Evolutionary conservation across 257 asterid species (phyloP).

Genomic region (Nicotiana otophora): DNA sequence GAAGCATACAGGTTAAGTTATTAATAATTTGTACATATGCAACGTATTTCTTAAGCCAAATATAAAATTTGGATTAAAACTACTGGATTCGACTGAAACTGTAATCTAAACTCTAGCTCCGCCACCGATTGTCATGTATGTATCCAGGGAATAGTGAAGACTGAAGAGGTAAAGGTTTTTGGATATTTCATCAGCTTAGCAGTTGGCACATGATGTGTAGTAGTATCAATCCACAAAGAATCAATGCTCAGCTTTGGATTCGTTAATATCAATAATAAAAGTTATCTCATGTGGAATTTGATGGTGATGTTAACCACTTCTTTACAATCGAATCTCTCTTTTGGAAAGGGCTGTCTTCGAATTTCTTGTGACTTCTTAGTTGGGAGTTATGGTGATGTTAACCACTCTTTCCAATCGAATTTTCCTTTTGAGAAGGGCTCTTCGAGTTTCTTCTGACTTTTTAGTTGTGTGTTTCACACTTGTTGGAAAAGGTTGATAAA

Average conservation of each 20-base stretch:
- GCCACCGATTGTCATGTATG: neutral
- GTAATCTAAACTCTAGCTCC: too few relatives aligned
- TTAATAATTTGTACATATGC: too few relatives aligned
- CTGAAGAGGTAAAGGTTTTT: neutral
- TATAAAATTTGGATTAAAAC: too few relatives aligned
- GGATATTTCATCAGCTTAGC: neutral
- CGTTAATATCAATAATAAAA: neutral
- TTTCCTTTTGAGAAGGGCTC: neutral
- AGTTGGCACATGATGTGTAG: neutral
- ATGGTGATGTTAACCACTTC: neutral
- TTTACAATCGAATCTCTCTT: neutral
- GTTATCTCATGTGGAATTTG: constrained; percentile 6
- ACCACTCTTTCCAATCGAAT: neutral
- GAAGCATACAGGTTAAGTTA: too few relatives aligned
- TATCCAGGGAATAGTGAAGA: neutral
- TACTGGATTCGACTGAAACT: too few relatives aligned
- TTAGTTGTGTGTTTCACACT: neutral
- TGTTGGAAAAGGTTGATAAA: neutral
- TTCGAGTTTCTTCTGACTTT: neutral
- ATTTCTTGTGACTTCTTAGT: neutral
- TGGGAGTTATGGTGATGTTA: constrained; percentile 2
- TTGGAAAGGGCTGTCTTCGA: neutral
- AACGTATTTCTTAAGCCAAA: too few relatives aligned
- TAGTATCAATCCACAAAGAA: neutral
- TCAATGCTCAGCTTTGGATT: neutral